Conservation (phyloP, 768 basidiomycete species). For the Thelephora ganbajun region DNA sequence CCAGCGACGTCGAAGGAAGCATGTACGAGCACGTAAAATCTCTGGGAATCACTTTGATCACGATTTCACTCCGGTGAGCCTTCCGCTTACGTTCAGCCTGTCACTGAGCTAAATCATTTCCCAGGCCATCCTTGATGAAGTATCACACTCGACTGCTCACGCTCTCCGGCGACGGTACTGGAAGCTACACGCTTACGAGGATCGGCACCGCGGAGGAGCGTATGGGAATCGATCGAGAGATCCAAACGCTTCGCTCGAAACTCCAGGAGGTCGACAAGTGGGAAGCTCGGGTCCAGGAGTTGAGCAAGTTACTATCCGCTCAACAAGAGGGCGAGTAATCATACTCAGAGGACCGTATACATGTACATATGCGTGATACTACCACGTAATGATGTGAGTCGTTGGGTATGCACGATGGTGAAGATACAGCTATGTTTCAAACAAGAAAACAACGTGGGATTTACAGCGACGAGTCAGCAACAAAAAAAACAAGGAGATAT, state of each 20-base stretch:
- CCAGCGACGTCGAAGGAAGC: constrained; percentile 87
- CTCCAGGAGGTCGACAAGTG: constrained; percentile 59
- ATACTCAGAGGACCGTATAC: no score
- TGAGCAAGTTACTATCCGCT: constrained; percentile 40
- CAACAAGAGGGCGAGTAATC: constrained; percentile 15
- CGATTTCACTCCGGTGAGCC: constrained; percentile 71
- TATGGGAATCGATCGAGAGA: constrained; percentile 66
- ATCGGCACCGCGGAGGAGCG: constrained; percentile 65
- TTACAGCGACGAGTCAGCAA: constrained; percentile 1
- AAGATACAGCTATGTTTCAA: background rate
- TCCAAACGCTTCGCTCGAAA: constrained; percentile 46
- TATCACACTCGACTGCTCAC: constrained; percentile 85
- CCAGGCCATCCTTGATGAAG: constrained; percentile 69
- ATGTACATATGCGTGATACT: background rate
- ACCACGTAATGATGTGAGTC: background rate
- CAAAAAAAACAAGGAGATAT: background rate
- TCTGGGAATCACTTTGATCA: constrained; percentile 83
- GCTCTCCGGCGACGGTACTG: constrained; percentile 56
- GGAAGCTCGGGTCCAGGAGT: constrained; percentile 55
- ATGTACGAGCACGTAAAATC: constrained; percentile 93
- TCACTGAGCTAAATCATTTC: background rate
- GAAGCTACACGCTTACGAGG: constrained; percentile 55
- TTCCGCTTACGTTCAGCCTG: background rate
- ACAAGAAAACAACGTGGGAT: background rate
- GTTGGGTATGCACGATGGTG: no score